Evolutionary conservation across 257 asterid genomes (phyloP).

Genomic region (Coffea canephora): DNA sequence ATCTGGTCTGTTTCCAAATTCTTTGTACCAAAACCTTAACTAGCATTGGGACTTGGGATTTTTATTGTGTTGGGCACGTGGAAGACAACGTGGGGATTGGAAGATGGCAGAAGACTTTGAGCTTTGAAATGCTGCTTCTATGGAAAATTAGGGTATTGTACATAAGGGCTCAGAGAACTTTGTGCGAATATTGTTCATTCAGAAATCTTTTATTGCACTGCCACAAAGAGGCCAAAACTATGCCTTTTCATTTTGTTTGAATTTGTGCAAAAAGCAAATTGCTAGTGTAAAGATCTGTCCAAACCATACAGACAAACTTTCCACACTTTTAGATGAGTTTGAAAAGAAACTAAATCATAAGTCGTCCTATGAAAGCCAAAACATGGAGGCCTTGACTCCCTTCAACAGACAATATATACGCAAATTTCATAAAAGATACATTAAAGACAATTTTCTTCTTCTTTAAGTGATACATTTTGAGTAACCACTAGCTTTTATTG

Average conservation of each 20-base stretch:
- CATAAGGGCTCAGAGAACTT: background rate
- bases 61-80: background rate
- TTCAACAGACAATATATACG: background rate
- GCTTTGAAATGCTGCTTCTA: background rate
- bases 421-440: background rate
- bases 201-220: background rate
- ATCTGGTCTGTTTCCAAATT: background rate
- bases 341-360: background rate
- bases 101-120: background rate
- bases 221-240: background rate
- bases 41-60: background rate
- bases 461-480: background rate
- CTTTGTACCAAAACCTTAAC: background rate
- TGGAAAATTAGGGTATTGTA: background rate
- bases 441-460: background rate
- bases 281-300: background rate
- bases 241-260: background rate
- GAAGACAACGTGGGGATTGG: background rate
- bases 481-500: slow-evolving; percentile 23
- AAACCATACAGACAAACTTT: background rate
- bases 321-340: background rate
- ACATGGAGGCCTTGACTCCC: background rate
- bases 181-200: too few species aligned
- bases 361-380: background rate
- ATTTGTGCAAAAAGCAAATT: background rate